These are phyloP conservation scores for Leccinum cinnamomeum DNA, from an alignment of 1,284 basidiomycete genomes.

Conservation along the genomic window DNA sequence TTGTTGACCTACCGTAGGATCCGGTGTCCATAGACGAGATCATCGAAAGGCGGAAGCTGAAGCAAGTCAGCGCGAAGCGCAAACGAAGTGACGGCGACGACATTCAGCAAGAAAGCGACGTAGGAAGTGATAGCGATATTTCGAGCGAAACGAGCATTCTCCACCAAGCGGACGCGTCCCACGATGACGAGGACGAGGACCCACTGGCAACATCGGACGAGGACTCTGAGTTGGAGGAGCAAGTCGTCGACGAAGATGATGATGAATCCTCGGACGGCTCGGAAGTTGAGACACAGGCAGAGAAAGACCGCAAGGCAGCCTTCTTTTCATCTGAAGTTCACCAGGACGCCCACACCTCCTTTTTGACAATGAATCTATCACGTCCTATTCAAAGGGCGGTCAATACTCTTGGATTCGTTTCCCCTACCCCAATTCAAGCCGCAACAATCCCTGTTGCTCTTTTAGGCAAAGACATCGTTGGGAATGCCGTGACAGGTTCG, in stretches of 20 bases:
- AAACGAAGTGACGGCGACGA: constrained; percentile 50
- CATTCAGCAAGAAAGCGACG: constrained; percentile 38
- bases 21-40: constrained; percentile 92
- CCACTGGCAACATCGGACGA: constrained; percentile 49
- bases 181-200: constrained; percentile 34
- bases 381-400: constrained; percentile 88
- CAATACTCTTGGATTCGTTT: constrained; percentile 76
- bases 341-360: constrained; percentile 59
- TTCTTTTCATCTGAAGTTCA: constrained; percentile 74
- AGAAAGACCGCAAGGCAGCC: constrained; percentile 68
- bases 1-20: constrained; percentile 44
- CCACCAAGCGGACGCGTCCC: constrained; percentile 38
- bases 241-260: constrained; percentile 33
- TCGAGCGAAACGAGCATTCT: constrained; percentile 38
- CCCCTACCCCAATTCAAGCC: constrained; percentile 94
- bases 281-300: constrained; percentile 42
- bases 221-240: constrained; percentile 13
- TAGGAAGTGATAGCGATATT: constrained; percentile 36
- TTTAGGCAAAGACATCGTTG: constrained; percentile 93
- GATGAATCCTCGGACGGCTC: constrained; percentile 38
- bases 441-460: constrained; percentile 92
- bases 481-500: constrained; percentile 92
- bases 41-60: constrained; percentile 66
- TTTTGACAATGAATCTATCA: constrained; percentile 86
- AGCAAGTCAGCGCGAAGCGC: constrained; percentile 49